Conservation (phyloP, 305 asterid genomes). For the Ilex paraguariensis region DNA sequence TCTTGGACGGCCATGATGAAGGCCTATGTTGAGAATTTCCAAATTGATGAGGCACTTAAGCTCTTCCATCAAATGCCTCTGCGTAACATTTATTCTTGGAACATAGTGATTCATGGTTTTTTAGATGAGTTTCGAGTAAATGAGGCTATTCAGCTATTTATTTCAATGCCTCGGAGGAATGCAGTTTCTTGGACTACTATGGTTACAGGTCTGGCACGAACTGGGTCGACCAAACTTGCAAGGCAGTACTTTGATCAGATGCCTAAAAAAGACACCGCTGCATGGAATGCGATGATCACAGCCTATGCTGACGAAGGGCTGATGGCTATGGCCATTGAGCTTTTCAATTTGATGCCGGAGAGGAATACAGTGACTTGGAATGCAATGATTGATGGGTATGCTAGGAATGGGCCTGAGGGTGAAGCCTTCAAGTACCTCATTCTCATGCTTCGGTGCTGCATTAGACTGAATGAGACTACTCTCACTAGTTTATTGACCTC, state of each 20-base stretch:
- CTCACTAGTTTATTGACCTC: constrained; percentile 62
- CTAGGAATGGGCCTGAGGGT: constrained; percentile 35
- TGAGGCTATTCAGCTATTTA: constrained; percentile 46
- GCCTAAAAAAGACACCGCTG: constrained; percentile 64
- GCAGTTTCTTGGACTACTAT: constrained; percentile 73
- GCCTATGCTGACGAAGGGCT: constrained; percentile 50
- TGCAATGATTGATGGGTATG: constrained; percentile 54
- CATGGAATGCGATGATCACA: constrained; percentile 91
- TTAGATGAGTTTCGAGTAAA: constrained; percentile 38
- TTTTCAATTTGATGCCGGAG: constrained; percentile 39
- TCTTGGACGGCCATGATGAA: constrained; percentile 77
- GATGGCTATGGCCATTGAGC: constrained; percentile 48
- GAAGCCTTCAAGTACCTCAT: constrained; percentile 46
- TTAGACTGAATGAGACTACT: constrained; percentile 47
- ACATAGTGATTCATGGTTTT: constrained; percentile 53
- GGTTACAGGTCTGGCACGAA: constrained; percentile 65
- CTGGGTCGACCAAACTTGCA: constrained; percentile 51
- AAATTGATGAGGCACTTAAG: constrained; percentile 50
- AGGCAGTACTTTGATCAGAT: constrained; percentile 62
- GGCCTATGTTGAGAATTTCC: constrained; percentile 45
- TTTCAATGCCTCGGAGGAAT: constrained; percentile 50
- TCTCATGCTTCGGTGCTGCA: constrained; percentile 41
- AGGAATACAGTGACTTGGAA: constrained; percentile 50
- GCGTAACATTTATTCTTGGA: constrained; percentile 68
- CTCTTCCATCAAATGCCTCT: constrained; percentile 57